Percentiles rank a stretch among this genome's conserved stretches.
Evolutionary conservation across 495 filamentous ascomycete genomes (phyloP).

Genomic region (Aspergillus leporis): DNA sequence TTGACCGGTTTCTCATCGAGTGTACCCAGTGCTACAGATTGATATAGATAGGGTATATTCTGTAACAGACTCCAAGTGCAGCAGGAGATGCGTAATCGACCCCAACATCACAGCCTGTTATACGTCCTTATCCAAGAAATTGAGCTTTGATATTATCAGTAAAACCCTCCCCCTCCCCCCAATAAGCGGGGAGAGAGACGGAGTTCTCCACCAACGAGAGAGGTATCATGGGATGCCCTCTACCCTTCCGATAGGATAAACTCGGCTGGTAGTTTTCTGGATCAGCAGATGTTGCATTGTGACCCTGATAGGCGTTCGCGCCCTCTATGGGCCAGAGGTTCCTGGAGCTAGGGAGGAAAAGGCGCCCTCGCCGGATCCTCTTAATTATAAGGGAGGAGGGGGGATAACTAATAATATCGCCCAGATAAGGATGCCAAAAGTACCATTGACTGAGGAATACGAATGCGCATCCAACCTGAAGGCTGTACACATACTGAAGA

Average conservation of each 20-base stretch:
- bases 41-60: neutral
- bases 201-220: constrained; percentile 14
- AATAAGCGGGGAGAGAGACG: constrained; percentile 9
- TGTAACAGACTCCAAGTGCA: neutral
- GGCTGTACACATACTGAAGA: neutral
- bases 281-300: constrained; percentile 23
- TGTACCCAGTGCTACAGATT: neutral
- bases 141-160: constrained; percentile 10
- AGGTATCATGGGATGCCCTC: constrained; percentile 20
- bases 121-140: neutral
- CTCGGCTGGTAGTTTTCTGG: constrained; percentile 11
- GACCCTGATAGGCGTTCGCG: constrained; percentile 17
- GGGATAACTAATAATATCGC: constrained; percentile 12
- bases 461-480: neutral
- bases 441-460: constrained; percentile 1
- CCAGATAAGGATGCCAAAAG: constrained; percentile 17
- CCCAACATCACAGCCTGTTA: neutral
- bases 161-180: neutral
- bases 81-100: neutral
- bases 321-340: constrained; percentile 5
- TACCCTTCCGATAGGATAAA: constrained; percentile 25
- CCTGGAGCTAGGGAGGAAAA: constrained; percentile 13
- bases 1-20: neutral
- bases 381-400: constrained; percentile 1
- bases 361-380: constrained; percentile 1